These are phyloP conservation scores for Tremella yokohamensis DNA, from an alignment of 768 basidiomycete genomes.

Conservation along the genomic window DNA sequence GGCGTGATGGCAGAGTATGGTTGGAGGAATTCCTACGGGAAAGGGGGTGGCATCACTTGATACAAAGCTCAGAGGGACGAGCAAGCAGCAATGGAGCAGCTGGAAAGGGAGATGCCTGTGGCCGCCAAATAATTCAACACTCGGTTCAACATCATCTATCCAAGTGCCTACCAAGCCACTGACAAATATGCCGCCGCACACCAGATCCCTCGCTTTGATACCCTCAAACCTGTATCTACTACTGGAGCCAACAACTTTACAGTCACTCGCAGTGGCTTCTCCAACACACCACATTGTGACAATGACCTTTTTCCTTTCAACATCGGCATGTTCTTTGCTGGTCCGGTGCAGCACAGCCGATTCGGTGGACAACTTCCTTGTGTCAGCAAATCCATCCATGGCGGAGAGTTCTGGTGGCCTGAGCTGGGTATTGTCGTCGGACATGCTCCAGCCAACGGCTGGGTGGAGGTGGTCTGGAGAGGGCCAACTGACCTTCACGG, in stretches of 20 bases:
- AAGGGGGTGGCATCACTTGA: not conserved
- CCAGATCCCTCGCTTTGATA: slow-evolving; percentile 6
- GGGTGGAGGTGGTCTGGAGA: slow-evolving; percentile 2
- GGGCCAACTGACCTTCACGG: not conserved
- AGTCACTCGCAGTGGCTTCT: slow-evolving; percentile 3
- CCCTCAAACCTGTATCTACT: not conserved
- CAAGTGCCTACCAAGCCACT: not conserved
- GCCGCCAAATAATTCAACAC: slow-evolving; percentile 1
- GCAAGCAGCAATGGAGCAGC: not conserved
- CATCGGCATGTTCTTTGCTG: slow-evolving; percentile 9
- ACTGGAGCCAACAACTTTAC: slow-evolving; percentile 6
- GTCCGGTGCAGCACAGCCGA: not conserved
- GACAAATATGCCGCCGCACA: not conserved
- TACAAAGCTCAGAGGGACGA: not conserved
- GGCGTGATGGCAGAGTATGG: slow-evolving; percentile 5
- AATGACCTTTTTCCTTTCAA: not conserved
- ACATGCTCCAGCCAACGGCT: slow-evolving; percentile 2
- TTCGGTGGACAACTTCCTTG: not conserved
- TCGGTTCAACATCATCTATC: not conserved
- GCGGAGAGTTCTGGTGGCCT: slow-evolving; percentile 7
- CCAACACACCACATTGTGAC: slow-evolving; percentile 5
- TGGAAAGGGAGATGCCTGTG: not conserved
- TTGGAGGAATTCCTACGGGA: not conserved
- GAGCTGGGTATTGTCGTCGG: slow-evolving; percentile 4
- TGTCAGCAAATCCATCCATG: slow-evolving; percentile 4